Evolutionary conservation across 495 filamentous ascomycete species (phyloP), one percentile per base, ranked within the genome.

Genomic region (Terfezia claveryi): DNA sequence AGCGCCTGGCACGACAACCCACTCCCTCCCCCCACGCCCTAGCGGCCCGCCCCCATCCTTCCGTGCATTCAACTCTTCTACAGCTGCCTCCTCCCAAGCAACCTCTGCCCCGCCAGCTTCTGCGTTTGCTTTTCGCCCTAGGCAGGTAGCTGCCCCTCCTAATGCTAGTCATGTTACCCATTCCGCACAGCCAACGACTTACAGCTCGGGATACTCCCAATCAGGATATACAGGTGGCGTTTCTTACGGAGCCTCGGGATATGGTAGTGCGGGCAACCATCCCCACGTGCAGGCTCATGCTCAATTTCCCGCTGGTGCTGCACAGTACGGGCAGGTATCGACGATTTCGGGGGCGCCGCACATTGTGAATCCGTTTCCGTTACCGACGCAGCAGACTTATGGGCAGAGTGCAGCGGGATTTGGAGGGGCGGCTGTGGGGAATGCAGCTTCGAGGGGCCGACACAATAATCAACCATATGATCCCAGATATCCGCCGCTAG

Each of bases 301-400:
- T 72, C 72, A 60, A 73, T 76, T 55, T 75, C 74, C 41, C 67
- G 71, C 41, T 70, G 73, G 57, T 65, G 71, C 37, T 71, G 74
- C 54, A 71, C 75, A 58, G 72, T 72, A 51, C 75, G 41, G 41
- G 4, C 41, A 46, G 4, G 27, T 32, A 32, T 0, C 27, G 27
- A 51, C 71, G 50, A 75, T 77, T 49, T 66, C 73, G 27, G 70
- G 72, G 4, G 73, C 82, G 8, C 84, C 82, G 6, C 81, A 83
- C 49, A 94, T 92, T 58, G 75, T 79, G 52, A 96, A 94, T 64
- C 87, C 87, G 0, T 95, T 92, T 65, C 80, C 82, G 2, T 74
- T 79, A 1, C 79, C 83, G 0, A 20, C 14, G 52, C 54, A 54
- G 20, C 61, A 55, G 37, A 52, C 51, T 10, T 57, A 49, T 56